Evolutionary conservation across 306 rosid species (phyloP).

Genomic region (Abrus precatorius): DNA sequence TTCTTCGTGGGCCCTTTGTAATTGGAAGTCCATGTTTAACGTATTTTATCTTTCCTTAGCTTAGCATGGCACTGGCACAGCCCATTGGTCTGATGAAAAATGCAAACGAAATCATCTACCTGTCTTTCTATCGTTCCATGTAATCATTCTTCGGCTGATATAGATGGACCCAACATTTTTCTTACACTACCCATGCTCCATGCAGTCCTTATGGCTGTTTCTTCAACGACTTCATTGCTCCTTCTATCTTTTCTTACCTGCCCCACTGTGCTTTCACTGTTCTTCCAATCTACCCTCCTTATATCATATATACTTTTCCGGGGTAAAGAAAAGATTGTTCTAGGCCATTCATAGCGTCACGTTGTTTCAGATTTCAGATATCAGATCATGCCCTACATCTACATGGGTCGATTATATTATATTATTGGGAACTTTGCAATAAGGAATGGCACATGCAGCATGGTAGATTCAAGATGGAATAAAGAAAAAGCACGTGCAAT

Average conservation of each 20-base stretch:
- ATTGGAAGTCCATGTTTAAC: slow-evolving; percentile 30
- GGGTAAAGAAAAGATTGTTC: slow-evolving; percentile 30
- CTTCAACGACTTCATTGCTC: slow-evolving; percentile 4
- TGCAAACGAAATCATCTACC: neutral
- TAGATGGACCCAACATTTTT: slow-evolving; percentile 10
- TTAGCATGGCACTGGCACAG: neutral
- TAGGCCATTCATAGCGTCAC: slow-evolving; percentile 35
- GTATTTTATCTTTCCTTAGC: slow-evolving; percentile 24
- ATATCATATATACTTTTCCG: neutral
- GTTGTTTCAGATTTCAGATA: slow-evolving; percentile 41
- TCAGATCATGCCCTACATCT: slow-evolving; percentile 46
- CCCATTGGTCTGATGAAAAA: slow-evolving; percentile 34
- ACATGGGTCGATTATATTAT: slow-evolving; percentile 34
- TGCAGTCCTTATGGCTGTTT: slow-evolving; percentile 40
- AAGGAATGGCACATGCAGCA: neutral
- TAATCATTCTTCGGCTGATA: slow-evolving; percentile 47
- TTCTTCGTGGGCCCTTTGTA: slow-evolving; percentile 52
- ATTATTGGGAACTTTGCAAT: slow-evolving; percentile 32
- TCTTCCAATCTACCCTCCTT: slow-evolving; percentile 28
- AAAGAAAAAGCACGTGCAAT: slow-evolving; percentile 16
- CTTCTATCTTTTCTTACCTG: slow-evolving; percentile 32
- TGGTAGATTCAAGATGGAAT: slow-evolving; percentile 21
- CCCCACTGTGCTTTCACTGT: slow-evolving; percentile 47
- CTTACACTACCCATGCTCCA: slow-evolving; percentile 44
- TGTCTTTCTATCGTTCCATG: slow-evolving; percentile 22